Evolutionary conservation across 2,329 filamentous ascomycete genomes (phyloP).

Genomic region (Teratosphaeria destructans): DNA sequence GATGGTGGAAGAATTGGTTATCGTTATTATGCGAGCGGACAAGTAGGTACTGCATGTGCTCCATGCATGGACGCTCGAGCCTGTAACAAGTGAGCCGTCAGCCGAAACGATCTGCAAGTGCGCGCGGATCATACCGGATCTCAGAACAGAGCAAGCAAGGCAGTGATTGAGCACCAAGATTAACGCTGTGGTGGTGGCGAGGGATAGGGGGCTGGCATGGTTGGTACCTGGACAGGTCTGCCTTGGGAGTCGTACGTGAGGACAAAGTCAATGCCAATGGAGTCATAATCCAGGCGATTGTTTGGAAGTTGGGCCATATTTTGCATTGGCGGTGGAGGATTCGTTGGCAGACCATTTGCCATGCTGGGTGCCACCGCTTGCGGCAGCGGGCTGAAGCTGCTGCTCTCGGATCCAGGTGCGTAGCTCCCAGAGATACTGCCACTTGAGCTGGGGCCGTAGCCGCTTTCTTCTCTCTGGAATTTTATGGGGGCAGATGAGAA

Average conservation of each 20-base stretch:
- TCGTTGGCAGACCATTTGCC: slow-evolving; percentile 4
- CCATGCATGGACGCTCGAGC: slow-evolving; percentile 91
- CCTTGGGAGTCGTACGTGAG: slow-evolving; percentile 60
- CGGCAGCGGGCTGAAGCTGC: slow-evolving; percentile 34
- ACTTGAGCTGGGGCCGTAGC: slow-evolving; percentile 36
- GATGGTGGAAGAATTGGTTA: slow-evolving; percentile 25
- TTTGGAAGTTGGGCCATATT: slow-evolving; percentile 21
- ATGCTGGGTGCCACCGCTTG: background rate
- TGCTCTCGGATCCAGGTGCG: slow-evolving; percentile 34
- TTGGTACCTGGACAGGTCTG: slow-evolving; percentile 18
- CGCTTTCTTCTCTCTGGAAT: slow-evolving; percentile 25
- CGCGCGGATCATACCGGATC: slow-evolving; percentile 7
- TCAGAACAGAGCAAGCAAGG: background rate
- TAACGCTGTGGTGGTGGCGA: slow-evolving; percentile 46
- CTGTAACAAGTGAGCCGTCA: slow-evolving; percentile 27
- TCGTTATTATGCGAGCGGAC: slow-evolving; percentile 43
- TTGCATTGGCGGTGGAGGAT: slow-evolving; percentile 10
- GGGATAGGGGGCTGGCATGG: slow-evolving; percentile 46
- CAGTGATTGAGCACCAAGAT: background rate
- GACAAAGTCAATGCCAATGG: slow-evolving; percentile 81
- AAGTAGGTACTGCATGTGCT: slow-evolving; percentile 73
- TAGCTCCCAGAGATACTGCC: slow-evolving; percentile 57
- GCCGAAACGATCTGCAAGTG: slow-evolving; percentile 10
- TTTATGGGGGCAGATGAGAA: slow-evolving; percentile 28
- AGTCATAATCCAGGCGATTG: slow-evolving; percentile 58